Percentiles rank a stretch among this genome's conserved stretches.
phyloP scores from a whole-genome alignment of 2,329 filamentous ascomycete genomes.

The Talaromyces pinophilus region DNA sequence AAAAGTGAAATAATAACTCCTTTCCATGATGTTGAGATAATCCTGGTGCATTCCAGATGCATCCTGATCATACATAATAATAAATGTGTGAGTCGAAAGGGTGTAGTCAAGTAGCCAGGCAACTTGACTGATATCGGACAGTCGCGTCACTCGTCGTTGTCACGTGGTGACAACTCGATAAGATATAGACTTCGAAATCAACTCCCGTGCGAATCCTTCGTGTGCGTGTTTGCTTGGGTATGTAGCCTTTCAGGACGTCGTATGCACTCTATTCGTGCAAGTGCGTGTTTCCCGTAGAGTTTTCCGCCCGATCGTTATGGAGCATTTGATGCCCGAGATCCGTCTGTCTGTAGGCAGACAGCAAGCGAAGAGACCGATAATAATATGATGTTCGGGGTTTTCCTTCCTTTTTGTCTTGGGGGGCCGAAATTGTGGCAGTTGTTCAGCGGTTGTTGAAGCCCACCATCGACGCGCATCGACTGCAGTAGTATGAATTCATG shows the following conservation, averaged over 20 bases:
- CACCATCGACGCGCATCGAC: conserved; percentile 48
- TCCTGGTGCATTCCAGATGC: conserved; percentile 5
- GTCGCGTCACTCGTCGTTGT: background rate
- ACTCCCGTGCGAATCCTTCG: conserved; percentile 1
- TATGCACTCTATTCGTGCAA: background rate
- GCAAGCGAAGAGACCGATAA: background rate
- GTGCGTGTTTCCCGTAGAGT: background rate
- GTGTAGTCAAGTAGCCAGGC: background rate
- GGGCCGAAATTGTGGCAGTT: background rate
- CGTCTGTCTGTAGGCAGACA: background rate
- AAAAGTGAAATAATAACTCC: conserved; percentile 1
- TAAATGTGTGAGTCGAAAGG: background rate
- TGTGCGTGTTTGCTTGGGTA: background rate
- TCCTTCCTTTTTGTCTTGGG: background rate
- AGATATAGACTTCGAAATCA: conserved; percentile 9
- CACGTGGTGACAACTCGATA: background rate
- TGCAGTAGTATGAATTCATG: conserved; percentile 54
- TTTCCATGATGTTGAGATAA: conserved; percentile 9
- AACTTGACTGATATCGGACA: background rate
- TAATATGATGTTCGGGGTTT: background rate
- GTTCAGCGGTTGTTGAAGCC: conserved; percentile 44
- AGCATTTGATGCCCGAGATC: background rate
- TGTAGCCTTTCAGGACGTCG: background rate
- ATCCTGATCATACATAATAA: background rate
- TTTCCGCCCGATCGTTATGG: background rate